Evolutionary conservation across 2,329 filamentous ascomycete genomes (phyloP), one percentile per base, ranked within the genome.

Genomic region (Aureobasidium sp.): DNA sequence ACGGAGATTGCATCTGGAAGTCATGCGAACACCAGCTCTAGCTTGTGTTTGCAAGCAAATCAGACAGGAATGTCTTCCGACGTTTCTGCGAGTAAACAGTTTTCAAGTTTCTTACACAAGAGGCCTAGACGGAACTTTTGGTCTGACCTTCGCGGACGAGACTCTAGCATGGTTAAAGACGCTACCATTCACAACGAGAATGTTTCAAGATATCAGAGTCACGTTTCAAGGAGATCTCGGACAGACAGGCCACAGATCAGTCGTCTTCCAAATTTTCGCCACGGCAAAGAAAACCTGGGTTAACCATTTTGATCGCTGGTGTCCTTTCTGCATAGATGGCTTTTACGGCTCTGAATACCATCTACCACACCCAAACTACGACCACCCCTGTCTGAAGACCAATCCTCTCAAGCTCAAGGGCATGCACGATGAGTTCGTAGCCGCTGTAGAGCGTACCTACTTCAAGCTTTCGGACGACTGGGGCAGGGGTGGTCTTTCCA

Each of bases 271-370:
- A 13, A 59, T 59, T 5, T 9, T 50, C 27, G 45, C 45, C 16
- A 50, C 21, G 0, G 36, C 25, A 6, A 49, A 36, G 10, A 27
- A 49, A 11, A 34, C 29, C 2, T 41, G 29, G 11, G 45, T 59
- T 7, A 49, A 50, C 16, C 57, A 59, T 8, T 34, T 34, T 5
- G 5, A 50, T 11, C 25, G 36, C 13, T 49, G 25, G 14, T 59
- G 57, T 45, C 44, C 32, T 1, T 59, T 59, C 16, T 59, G 57
- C n/a, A 59, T 59, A 39, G 57, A 59, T n/a, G 57, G 57, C 3
- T 42, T 34, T 7, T 25, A 32, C n/a, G 57, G 57, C n/a, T 47
- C 47, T 27, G 30, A 34, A 16, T 59, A 32, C 8, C 47, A 49
- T 14, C 36, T 49, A 5, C 57, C 57, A 3, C 45, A 59, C 25